Conservation (phyloP, 169 alveolate species). For the Cryptosporidium viatorum region DNA sequence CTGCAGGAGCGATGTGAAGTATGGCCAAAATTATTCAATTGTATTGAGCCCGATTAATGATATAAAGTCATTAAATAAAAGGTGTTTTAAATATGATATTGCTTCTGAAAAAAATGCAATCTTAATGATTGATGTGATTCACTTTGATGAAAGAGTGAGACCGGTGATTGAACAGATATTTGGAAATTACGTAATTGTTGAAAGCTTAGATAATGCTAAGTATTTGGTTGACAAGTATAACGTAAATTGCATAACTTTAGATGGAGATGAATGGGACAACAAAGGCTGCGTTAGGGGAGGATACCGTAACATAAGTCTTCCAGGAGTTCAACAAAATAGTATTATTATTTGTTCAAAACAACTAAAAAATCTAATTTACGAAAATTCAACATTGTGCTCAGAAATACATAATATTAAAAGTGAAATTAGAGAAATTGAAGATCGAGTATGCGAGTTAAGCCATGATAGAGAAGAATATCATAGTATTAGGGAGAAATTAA, state of each 20-base stretch:
- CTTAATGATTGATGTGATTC: slow-evolving; percentile 36
- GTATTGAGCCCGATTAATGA: slow-evolving; percentile 59
- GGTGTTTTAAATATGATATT: neutral
- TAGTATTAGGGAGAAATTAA: slow-evolving; percentile 3
- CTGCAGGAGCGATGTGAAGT: neutral
- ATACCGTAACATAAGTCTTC: slow-evolving; percentile 4
- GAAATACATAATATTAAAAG: slow-evolving; percentile 4
- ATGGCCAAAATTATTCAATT: slow-evolving; percentile 20
- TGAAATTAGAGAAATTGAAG: slow-evolving; percentile 22
- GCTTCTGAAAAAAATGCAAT: slow-evolving; percentile 30
- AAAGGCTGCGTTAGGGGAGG: slow-evolving; percentile 71
- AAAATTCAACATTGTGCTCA: neutral
- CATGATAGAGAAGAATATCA: slow-evolving; percentile 14
- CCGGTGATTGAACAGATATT: slow-evolving; percentile 52
- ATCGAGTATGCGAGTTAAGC: neutral
- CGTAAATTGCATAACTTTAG: slow-evolving; percentile 58
- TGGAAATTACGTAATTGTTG: slow-evolving; percentile 61
- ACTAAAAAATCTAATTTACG: slow-evolving; percentile 5
- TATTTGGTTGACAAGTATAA: slow-evolving; percentile 32
- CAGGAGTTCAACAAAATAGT: slow-evolving; percentile 5
- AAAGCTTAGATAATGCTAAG: slow-evolving; percentile 34
- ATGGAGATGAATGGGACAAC: slow-evolving; percentile 70
- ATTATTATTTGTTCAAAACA: slow-evolving; percentile 1
- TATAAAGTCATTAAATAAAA: neutral
- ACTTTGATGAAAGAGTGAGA: slow-evolving; percentile 34